phyloP scores from a whole-genome alignment of 73 alveolate genomes.

The Breviolum minutum region DNA sequence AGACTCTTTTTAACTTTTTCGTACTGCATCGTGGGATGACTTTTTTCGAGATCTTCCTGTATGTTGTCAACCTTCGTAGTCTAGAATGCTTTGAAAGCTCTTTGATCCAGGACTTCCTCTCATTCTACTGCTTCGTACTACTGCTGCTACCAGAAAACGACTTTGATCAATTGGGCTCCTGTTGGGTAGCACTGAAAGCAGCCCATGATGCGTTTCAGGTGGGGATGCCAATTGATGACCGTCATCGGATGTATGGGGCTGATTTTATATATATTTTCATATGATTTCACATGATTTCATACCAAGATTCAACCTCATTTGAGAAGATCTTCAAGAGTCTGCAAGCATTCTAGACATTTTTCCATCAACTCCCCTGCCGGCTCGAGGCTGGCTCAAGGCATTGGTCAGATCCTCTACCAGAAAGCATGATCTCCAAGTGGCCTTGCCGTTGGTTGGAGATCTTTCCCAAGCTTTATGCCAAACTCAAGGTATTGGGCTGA shows the following conservation, averaged over 20 bases:
- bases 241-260: background rate
- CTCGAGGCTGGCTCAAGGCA: background rate
- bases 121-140: slow-evolving; percentile 67
- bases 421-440: background rate
- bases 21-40: too few species aligned
- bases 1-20: too few species aligned
- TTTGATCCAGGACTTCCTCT: slow-evolving; percentile 23
- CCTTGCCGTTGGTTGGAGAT: slow-evolving; percentile 46
- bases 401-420: background rate
- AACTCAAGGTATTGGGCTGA: background rate
- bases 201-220: slow-evolving; percentile 63
- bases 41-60: too few species aligned
- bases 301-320: too few species aligned
- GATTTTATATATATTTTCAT: too few species aligned
- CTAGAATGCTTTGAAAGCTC: background rate
- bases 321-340: background rate
- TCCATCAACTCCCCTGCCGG: background rate
- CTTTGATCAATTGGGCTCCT: slow-evolving; percentile 16
- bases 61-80: too few species aligned
- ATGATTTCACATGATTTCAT: too few species aligned
- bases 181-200: slow-evolving; percentile 79
- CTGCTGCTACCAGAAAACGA: slow-evolving; percentile 35
- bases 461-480: slow-evolving; percentile 18
- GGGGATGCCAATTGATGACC: background rate
- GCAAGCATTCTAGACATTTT: background rate